Base-by-base conservation (phyloP, 768 basidiomycete genomes). In the Udeniomyces megalosporus region DNA sequence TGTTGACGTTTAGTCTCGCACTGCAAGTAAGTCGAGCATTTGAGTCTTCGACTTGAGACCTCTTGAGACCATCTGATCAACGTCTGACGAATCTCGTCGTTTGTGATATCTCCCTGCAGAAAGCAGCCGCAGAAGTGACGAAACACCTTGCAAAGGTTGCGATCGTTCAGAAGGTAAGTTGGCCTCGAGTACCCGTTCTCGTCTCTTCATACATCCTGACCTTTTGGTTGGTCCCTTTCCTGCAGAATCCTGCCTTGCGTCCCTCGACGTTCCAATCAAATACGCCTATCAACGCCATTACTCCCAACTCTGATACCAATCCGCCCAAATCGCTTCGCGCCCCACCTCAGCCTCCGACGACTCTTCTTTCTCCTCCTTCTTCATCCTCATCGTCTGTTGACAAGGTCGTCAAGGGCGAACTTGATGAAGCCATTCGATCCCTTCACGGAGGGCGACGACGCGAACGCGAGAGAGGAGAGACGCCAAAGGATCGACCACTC, bases 341-440 rank as follows among this genome's bases (percentile, higher is more conserved):
- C 14, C 50, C 38, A 45, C n/a, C 17, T 34, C 14, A 26, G 26
- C 32, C 4, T 44, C 38, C 22, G 10, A 45, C 32, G 10, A 48
- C 24, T 1, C 47, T 28, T 6, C 55, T 20, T 4, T 7, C 20
- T 20, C n/a, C 31, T 32, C 42, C 48, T 3, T 22, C 31, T 3
- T n/a, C n/a, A n/a, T n/a, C 35, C 38, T 15, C 34, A 32, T 28
- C 57, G 42, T 34, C 60, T 14, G 35, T 46, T 51, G 34, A 51
- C 49, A 28, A 51, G 48, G 61, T 86, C 64, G 82, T 83, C 7
- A 80, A 84, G 42, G 90, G 90, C 11, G 84, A 85, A 59, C 74
- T 93, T 34, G 89, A 96, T 67, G 80, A 86, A 68, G 86, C 85
- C 1, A 84, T 96, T 45, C 82, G 85, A 81, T 48, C 80, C 79